Base-by-base conservation (phyloP, 306 rosid genomes). In the Senna siamea region DNA sequence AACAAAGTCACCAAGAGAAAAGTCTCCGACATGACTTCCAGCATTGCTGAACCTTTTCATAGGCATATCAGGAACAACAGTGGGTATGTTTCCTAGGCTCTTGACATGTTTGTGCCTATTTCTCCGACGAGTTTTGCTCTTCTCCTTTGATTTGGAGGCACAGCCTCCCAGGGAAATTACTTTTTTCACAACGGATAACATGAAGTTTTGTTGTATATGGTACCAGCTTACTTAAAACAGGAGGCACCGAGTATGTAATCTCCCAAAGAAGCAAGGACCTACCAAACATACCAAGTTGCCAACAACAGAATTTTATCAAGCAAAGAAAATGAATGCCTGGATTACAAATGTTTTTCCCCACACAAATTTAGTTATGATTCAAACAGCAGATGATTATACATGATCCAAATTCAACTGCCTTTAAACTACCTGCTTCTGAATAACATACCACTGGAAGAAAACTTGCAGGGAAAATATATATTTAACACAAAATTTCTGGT, bases 101-200 rank as follows among this genome's bases (percentile, higher is more conserved):
- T 83, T 89, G 4, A 83, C 73, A 2, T 70, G 66, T 64, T 85
- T 84, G 8, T 68, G 47, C 44, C 9, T 66, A 37, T 71, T 78
- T 58, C 82, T 88, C 55, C 72, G 79, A 0, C 30, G 70, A 2
- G 58, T 32, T 17, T 7, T 40, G 46, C 35, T 28, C 48, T 80
- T 86, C 64, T 82, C 59, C 44, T 66, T 60, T 68, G 88, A 78
- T 46, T 60, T 93, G 10, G 96, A 89, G 76, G 82, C 83, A 63
- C 98, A 91, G 11, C 84, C 78, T 26, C 98, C 98, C 96, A 93
- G 89, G 69, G 34, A 70, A 46, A 62, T 58, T 3, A 75, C 13
- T 57, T 71, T 81, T 44, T 76, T 54, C 48, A 74, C 81, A 63
- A 82, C 87, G 9, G 78, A 69, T 56, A 76, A 76, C 73, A 69